phyloP scores from a whole-genome alignment of 345 rosid genomes.

The Eucalyptus regnans region DNA sequence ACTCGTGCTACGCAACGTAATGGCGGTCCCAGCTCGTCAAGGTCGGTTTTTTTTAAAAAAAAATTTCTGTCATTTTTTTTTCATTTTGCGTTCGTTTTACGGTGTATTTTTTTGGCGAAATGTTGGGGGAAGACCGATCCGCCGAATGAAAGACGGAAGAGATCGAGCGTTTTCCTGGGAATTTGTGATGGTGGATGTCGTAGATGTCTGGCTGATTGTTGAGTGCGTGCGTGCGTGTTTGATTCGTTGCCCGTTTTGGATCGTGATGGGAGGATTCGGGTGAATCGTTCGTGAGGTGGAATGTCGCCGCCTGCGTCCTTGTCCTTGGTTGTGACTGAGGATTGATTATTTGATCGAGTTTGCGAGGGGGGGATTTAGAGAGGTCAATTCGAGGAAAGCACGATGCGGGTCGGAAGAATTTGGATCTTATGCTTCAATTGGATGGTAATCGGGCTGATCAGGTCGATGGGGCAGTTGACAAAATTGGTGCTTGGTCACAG shows the following conservation, averaged over 20 bases:
- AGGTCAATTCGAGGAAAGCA: background rate
- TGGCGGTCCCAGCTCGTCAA: background rate
- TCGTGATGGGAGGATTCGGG: background rate
- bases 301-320: background rate
- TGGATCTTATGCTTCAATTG: background rate
- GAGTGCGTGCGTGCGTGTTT: background rate
- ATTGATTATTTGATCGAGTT: background rate
- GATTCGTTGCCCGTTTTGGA: background rate
- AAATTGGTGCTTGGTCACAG: accelerated
- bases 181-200: background rate
- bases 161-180: background rate
- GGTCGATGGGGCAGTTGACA: background rate
- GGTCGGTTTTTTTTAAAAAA: background rate
- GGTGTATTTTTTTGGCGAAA: background rate
- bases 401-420: background rate
- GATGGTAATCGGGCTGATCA: background rate
- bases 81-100: background rate
- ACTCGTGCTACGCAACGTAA: background rate
- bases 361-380: background rate
- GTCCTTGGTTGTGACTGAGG: background rate
- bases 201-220: background rate
- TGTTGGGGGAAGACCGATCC: background rate
- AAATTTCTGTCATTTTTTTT: background rate
- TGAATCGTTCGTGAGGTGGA: background rate
- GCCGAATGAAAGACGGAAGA: background rate